Evolutionary conservation across 2,329 filamentous ascomycete species (phyloP).

Genomic region (Trichoderma koningii): DNA sequence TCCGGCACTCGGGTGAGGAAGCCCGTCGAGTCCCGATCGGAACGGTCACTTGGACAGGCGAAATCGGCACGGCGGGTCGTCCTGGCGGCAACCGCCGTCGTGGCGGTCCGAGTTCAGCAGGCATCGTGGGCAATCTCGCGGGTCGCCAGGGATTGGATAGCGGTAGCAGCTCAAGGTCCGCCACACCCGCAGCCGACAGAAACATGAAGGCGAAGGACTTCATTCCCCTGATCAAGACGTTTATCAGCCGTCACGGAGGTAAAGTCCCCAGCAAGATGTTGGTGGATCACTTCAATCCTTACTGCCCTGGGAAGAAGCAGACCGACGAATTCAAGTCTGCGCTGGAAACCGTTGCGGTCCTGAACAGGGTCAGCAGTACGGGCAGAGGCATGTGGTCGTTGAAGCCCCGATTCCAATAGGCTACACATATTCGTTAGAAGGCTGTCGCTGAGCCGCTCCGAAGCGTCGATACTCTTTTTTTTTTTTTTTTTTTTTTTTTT

Average conservation of each 20-base stretch:
- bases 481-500: too few species aligned
- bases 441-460: not conserved
- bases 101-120: conserved; percentile 55
- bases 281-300: conserved; percentile 85
- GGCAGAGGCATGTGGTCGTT: conserved; percentile 59
- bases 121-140: conserved; percentile 59
- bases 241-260: conserved; percentile 76
- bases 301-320: conserved; percentile 65
- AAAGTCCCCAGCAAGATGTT: conserved; percentile 80
- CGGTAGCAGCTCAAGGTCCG: conserved; percentile 50
- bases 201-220: conserved; percentile 62
- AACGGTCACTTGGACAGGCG: conserved; percentile 91
- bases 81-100: conserved; percentile 59
- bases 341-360: conserved; percentile 71
- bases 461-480: conserved; percentile 14
- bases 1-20: conserved; percentile 71
- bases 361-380: conserved; percentile 61
- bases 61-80: conserved; percentile 74
- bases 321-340: conserved; percentile 81
- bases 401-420: conserved; percentile 40
- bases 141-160: conserved; percentile 57
- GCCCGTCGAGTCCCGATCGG: conserved; percentile 75
- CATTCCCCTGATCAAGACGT: conserved; percentile 72
- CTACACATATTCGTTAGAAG: not conserved
- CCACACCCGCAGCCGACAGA: conserved; percentile 44